phyloP scores from a whole-genome alignment of 768 basidiomycete genomes.

The Boletus sp. region DNA sequence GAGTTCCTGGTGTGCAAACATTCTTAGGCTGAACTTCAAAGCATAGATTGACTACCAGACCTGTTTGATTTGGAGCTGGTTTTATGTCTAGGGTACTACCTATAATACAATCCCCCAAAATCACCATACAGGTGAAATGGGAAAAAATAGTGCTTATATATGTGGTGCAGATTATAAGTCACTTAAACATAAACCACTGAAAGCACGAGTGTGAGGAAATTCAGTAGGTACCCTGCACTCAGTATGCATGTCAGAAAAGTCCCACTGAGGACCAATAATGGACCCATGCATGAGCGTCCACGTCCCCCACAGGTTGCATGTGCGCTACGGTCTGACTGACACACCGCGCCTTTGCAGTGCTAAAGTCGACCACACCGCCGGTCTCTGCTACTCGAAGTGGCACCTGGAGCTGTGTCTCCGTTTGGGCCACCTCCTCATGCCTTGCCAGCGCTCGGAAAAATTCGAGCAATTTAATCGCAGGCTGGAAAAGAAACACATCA shows the following conservation, averaged over 20 bases:
- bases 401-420: not conserved
- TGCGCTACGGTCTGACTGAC: constrained; percentile 11
- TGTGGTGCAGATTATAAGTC: no score
- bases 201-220: no score
- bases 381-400: not conserved
- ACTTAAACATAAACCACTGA: not conserved
- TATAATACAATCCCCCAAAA: not conserved
- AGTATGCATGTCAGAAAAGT: constrained; percentile 3
- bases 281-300: constrained; percentile 18
- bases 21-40: no score
- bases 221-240: not conserved
- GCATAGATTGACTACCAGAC: not conserved
- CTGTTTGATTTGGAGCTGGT: not conserved
- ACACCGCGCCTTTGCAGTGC: constrained; percentile 6
- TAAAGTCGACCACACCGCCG: constrained; percentile 2
- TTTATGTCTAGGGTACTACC: not conserved
- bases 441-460: constrained; percentile 24
- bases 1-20: no score
- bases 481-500: constrained; percentile 13
- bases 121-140: not conserved
- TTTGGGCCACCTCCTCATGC: not conserved
- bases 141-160: not conserved
- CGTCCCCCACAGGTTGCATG: constrained; percentile 11
- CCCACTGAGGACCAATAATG: constrained; percentile 18
- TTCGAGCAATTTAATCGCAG: constrained; percentile 31